These are phyloP conservation scores for Porpolomopsis calyptriformis DNA, from an alignment of 768 basidiomycete genomes.

Conservation along the genomic window DNA sequence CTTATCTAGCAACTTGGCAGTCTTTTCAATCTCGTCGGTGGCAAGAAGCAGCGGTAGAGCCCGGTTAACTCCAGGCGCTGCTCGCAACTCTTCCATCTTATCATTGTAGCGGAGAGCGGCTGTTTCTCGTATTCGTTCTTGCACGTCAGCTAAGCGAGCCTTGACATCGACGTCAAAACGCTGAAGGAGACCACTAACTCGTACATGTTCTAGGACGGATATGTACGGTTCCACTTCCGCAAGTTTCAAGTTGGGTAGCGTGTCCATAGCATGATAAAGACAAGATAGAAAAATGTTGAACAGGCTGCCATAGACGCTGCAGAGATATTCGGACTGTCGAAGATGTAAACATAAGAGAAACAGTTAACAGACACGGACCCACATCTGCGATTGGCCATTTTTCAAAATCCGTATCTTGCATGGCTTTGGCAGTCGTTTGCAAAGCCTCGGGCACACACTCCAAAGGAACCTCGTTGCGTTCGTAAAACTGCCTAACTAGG, in stretches of 20 bases:
- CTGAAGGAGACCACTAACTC: slow-evolving; percentile 57
- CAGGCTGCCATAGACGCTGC: slow-evolving; percentile 55
- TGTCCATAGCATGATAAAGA: slow-evolving; percentile 76
- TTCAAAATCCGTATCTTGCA: slow-evolving; percentile 58
- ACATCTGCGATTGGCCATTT: slow-evolving; percentile 81
- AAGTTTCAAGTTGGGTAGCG: slow-evolving; percentile 61
- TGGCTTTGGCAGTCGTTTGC: slow-evolving; percentile 56
- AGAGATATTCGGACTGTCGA: slow-evolving; percentile 54
- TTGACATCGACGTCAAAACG: slow-evolving; percentile 65
- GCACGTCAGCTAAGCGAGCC: slow-evolving; percentile 56
- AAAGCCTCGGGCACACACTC: slow-evolving; percentile 92
- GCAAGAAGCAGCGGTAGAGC: slow-evolving; percentile 73
- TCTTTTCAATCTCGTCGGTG: slow-evolving; percentile 85
- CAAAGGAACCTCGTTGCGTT: slow-evolving; percentile 82
- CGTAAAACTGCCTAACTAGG: slow-evolving; percentile 77
- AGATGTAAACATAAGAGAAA: neutral
- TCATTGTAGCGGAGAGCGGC: slow-evolving; percentile 50
- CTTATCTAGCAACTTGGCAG: slow-evolving; percentile 73
- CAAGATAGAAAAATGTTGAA: slow-evolving; percentile 82
- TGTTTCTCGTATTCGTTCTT: slow-evolving; percentile 51
- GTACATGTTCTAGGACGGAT: slow-evolving; percentile 58
- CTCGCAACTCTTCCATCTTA: slow-evolving; percentile 53
- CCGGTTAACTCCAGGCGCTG: slow-evolving; percentile 66
- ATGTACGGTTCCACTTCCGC: slow-evolving; percentile 59
- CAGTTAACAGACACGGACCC: slow-evolving; percentile 22